phyloP scores from a whole-genome alignment of 805 yeast genomes.

The Suhomyces sp. region DNA sequence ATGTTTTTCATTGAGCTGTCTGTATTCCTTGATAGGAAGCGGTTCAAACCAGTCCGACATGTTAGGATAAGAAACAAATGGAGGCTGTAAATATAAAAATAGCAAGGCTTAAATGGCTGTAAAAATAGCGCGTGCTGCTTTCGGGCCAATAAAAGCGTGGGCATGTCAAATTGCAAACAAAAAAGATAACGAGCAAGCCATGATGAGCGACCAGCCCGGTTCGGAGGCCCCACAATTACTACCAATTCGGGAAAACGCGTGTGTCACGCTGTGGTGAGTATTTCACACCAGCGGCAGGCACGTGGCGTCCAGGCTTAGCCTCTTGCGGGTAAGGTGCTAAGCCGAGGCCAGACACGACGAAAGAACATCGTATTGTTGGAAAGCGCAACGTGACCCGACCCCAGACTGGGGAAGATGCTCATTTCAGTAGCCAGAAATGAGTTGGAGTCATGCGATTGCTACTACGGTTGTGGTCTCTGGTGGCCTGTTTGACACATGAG shows the following conservation, averaged over 20 bases:
- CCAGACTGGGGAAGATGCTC: not conserved
- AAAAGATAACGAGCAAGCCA: not conserved
- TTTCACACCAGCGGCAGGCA: not conserved
- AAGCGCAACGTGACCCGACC: not conserved
- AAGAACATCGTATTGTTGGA: not conserved
- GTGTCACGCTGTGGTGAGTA: not conserved
- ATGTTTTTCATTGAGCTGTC: constrained; percentile 22
- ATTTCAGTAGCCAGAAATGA: not conserved
- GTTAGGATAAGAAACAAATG: not conserved
- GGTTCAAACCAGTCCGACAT: constrained; percentile 17
- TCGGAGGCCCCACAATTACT: not conserved
- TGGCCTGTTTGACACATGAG: not conserved
- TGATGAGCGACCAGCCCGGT: not conserved
- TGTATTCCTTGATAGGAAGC: constrained; percentile 29
- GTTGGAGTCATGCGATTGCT: not conserved
- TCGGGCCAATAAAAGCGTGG: not conserved
- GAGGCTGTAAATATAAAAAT: not conserved
- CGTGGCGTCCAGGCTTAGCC: not conserved
- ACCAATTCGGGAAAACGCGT: not conserved
- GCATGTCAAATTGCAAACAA: not conserved
- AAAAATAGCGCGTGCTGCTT: not conserved
- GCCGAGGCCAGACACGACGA: not conserved
- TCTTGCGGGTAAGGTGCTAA: not conserved
- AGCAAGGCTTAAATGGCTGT: not conserved
- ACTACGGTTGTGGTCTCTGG: not conserved